A percentile compares a stretch with the other conserved stretches of the same genome.
Conservation (phyloP, 2,329 filamentous ascomycete genomes). For the Neoscytalidium dimidiatum region DNA sequence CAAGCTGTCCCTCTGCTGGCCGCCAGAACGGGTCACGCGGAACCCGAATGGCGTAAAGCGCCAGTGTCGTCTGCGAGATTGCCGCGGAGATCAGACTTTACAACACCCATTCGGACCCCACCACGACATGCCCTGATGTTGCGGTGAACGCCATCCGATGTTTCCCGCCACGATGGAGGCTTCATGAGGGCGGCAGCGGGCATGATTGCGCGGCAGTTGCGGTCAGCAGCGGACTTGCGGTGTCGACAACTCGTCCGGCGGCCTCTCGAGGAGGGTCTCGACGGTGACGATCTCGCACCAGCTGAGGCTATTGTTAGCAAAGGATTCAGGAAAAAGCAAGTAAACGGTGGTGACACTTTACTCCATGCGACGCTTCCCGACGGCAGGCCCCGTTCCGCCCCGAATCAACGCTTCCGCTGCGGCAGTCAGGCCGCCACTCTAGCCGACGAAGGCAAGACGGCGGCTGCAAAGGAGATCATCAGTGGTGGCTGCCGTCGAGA, state of each 20-base stretch:
- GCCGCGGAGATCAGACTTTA: slow-evolving; percentile 2
- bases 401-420: neutral
- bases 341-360: slow-evolving; percentile 7
- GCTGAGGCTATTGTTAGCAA: slow-evolving; percentile 13
- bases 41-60: neutral
- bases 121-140: slow-evolving; percentile 1
- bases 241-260: neutral
- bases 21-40: slow-evolving; percentile 8
- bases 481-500: neutral
- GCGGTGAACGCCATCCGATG: neutral
- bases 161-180: neutral
- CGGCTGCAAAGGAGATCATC: neutral
- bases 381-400: slow-evolving; percentile 1
- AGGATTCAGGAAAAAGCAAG: neutral
- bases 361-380: slow-evolving; percentile 2
- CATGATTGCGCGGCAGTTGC: neutral
- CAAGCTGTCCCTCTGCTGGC: neutral
- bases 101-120: slow-evolving; percentile 6
- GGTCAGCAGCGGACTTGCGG: slow-evolving; percentile 11
- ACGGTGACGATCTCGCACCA: neutral
- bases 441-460: neutral
- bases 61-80: slow-evolving; percentile 2
- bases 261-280: neutral
- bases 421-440: neutral
- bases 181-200: neutral